Base-by-base conservation (phyloP, 768 basidiomycete species). In the Boletus barrowsii region DNA sequence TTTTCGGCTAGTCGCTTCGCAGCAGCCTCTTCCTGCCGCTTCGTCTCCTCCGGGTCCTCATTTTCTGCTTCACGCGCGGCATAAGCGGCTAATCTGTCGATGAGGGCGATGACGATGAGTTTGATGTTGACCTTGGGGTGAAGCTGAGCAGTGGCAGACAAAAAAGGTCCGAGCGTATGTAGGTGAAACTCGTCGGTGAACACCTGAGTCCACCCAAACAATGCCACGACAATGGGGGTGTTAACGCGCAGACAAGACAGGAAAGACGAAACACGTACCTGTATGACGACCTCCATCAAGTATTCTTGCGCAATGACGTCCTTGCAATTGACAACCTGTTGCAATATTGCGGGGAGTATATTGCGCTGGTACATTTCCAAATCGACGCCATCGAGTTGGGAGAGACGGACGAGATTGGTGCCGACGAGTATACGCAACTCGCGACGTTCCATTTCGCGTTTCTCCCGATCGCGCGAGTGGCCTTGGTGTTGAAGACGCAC, bases 51-150 rank as follows among this genome's bases (percentile, higher is more conserved):
- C 0, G 95, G 93, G 61, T 93, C 88, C 68, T 98, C 97, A 62
- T 76, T 96, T 76, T 99, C 97, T 0, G 97, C 95, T 72, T 99
- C 97, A 3, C 96, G 83, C 2, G 97, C 96, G 42, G 97, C 97
- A 65, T 95, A 98, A 1, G 93, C 86, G 0, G 97, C 97, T 13
- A 99, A 77, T 14, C 96, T 84, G 73, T 99, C 97, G 62, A 99
- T 97, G 29, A 99, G 80, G 0, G 96, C 92, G 47, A 99, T 99
- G 51, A 98, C 97, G 61, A 99, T 98, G 58, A 89, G 83, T 73
- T 99, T 98, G 76, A 98, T 98, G 73, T 97, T 97, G 64, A 98
- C 97, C 68, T 96, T 93, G 47, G 95, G 94, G 68, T 99, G 97
- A 3, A 98, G 81, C 60, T 94, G 93, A 0, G 97, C 95, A 0